Evolutionary conservation across 305 asterid species (phyloP).

Genomic region (Fraxinus sp.): DNA sequence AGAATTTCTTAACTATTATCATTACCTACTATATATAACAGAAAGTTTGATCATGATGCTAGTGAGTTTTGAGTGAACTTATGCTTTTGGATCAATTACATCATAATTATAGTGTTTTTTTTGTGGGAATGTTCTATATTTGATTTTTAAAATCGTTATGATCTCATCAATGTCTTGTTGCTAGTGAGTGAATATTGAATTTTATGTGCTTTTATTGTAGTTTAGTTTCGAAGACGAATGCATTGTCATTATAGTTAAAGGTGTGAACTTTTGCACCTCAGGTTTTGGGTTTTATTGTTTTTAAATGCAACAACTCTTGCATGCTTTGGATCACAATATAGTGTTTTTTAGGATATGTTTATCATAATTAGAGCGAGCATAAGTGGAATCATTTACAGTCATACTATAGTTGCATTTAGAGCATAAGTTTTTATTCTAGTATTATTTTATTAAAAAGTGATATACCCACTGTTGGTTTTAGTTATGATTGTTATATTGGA

Average conservation of each 20-base stretch:
- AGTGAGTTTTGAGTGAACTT: background rate
- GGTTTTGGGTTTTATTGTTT: background rate
- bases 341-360: background rate
- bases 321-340: background rate
- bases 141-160: background rate
- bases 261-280: background rate
- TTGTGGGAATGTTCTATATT: background rate
- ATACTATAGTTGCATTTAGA: background rate
- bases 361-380: background rate
- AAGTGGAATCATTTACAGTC: background rate
- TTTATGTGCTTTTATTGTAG: background rate
- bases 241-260: background rate
- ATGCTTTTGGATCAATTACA: background rate
- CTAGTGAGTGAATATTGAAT: background rate
- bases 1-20: slow-evolving; percentile 16
- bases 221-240: background rate
- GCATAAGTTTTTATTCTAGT: background rate
- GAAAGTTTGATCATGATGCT: background rate
- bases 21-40: background rate
- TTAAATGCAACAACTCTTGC: background rate
- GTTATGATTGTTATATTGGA: background rate
- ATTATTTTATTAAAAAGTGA: background rate
- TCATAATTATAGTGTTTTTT: background rate
- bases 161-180: background rate
- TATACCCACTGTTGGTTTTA: background rate